Evolutionary conservation across 805 yeast genomes (phyloP).

Genomic region (Cyberlindnera sargentensis): DNA sequence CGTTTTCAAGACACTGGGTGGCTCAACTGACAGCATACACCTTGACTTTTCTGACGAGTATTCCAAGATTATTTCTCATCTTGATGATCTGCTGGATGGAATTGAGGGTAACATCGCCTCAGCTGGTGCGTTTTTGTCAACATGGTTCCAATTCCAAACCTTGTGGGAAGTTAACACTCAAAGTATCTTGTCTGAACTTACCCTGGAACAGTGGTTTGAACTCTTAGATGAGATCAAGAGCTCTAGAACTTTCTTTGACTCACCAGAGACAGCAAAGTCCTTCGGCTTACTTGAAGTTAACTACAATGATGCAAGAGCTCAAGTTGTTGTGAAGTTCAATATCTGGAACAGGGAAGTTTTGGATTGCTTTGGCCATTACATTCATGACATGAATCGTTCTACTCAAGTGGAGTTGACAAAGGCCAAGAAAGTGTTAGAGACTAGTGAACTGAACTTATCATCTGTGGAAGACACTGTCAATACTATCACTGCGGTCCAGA

Average conservation of each 20-base stretch:
- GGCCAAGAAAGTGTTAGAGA: slow-evolving; percentile 33
- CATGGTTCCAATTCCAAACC: slow-evolving; percentile 51
- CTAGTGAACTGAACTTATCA: slow-evolving; percentile 26
- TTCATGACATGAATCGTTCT: slow-evolving; percentile 26
- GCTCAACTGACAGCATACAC: not conserved
- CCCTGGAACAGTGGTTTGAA: slow-evolving; percentile 41
- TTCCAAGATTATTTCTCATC: slow-evolving; percentile 7
- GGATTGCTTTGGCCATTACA: slow-evolving; percentile 31
- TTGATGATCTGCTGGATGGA: slow-evolving; percentile 17
- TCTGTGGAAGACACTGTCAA: slow-evolving; percentile 32
- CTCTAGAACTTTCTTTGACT: slow-evolving; percentile 43
- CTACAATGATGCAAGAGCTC: slow-evolving; percentile 45
- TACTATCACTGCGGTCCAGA: slow-evolving; percentile 34
- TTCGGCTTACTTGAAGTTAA: slow-evolving; percentile 41
- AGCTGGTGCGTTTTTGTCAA: slow-evolving; percentile 32
- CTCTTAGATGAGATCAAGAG: slow-evolving; percentile 36
- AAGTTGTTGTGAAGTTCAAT: slow-evolving; percentile 49
- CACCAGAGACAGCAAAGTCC: slow-evolving; percentile 30
- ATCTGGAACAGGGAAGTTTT: slow-evolving; percentile 46
- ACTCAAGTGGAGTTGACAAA: slow-evolving; percentile 27
- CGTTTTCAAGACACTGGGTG: slow-evolving; percentile 13
- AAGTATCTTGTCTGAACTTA: slow-evolving; percentile 30
- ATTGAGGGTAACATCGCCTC: slow-evolving; percentile 28
- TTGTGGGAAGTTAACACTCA: slow-evolving; percentile 51
- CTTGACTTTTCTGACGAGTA: slow-evolving; percentile 8